Evolutionary conservation across 257 asterid genomes (phyloP).

Genomic region (Solanum microdontum): DNA sequence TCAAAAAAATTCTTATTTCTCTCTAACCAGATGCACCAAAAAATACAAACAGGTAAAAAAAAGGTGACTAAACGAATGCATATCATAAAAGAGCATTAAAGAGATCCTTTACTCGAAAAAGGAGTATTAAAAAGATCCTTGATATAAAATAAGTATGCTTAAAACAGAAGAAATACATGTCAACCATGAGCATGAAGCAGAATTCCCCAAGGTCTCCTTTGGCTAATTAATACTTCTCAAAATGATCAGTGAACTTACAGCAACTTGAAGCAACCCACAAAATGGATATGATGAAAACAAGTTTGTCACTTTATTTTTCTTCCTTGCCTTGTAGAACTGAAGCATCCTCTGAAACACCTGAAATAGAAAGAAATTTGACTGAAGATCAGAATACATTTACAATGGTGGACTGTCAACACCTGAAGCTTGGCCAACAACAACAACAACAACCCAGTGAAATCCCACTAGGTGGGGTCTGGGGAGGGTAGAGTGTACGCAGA

Average conservation of each 20-base stretch:
- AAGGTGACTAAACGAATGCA: background rate
- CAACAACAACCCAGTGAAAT: too few species aligned
- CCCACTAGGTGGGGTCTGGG: too few species aligned
- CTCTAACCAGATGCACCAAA: background rate
- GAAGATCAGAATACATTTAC: background rate
- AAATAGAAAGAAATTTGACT: conserved; percentile 7
- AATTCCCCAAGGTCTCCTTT: background rate
- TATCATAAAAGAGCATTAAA: background rate
- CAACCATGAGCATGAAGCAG: background rate
- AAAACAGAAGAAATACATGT: background rate
- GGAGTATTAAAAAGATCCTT: background rate
- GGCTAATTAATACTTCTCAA: background rate
- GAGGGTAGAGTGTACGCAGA: too few species aligned
- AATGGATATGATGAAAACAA: conserved; percentile 54
- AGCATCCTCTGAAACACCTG: conserved; percentile 85
- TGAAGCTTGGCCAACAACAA: background rate
- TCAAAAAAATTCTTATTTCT: background rate
- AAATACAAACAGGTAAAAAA: background rate
- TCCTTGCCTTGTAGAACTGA: conserved; percentile 28
- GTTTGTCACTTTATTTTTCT: conserved; percentile 32
- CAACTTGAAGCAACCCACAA: conserved; percentile 70
- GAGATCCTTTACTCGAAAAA: background rate
- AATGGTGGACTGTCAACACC: background rate
- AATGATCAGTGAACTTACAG: conserved; percentile 41
- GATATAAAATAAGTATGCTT: background rate